Evolutionary conservation across 2,329 filamentous ascomycete genomes (phyloP).

Genomic region (Calonectria henricotiae): DNA sequence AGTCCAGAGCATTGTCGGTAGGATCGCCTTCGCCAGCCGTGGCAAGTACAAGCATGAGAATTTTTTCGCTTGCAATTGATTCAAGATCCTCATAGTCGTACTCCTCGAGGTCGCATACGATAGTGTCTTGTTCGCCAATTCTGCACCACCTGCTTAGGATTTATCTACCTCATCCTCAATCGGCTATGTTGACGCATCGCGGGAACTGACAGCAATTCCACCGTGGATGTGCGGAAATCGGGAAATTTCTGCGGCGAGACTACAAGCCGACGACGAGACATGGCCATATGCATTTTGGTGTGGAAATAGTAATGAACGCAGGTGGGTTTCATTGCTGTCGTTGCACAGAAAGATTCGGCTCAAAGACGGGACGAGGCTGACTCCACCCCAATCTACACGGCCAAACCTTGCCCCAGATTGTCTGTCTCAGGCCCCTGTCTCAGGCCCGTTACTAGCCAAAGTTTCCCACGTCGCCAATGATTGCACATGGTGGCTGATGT

Average conservation of each 20-base stretch:
- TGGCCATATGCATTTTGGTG: background rate
- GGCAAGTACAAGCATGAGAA: constrained; percentile 94
- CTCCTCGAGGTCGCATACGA: constrained; percentile 98
- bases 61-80: constrained; percentile 87
- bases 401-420: background rate
- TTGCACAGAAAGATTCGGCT: background rate
- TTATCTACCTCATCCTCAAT: constrained; percentile 20
- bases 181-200: constrained; percentile 13
- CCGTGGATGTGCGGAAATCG: constrained; percentile 16
- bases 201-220: constrained; percentile 18
- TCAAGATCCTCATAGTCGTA: constrained; percentile 98
- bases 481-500: background rate
- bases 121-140: constrained; percentile 73
- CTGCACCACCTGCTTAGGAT: background rate
- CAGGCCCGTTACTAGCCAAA: background rate
- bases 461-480: constrained; percentile 1
- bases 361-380: background rate
- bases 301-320: background rate
- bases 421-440: background rate
- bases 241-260: constrained; percentile 22
- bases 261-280: background rate
- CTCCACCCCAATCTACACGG: background rate
- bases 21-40: constrained; percentile 99
- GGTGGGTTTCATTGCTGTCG: background rate
- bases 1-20: constrained; percentile 98